A percentile compares a stretch with the other conserved stretches of the same genome.
phyloP scores from a whole-genome alignment of 2,329 filamentous ascomycete genomes.

The Arthrobotrys musiformis region DNA sequence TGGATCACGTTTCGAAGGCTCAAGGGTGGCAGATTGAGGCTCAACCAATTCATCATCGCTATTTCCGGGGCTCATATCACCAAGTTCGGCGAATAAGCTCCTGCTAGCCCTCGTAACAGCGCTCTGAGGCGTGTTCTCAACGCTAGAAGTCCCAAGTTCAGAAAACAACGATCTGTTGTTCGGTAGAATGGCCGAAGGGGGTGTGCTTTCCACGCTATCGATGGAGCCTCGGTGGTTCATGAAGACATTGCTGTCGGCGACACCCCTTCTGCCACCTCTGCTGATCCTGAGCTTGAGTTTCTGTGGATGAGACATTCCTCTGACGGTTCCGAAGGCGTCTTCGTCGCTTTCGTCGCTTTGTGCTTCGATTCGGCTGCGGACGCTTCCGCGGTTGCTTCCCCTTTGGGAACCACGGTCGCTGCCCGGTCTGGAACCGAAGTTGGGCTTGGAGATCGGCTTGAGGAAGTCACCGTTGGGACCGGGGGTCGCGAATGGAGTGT shows the following conservation, averaged over 20 bases:
- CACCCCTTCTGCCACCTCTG: constrained; percentile 73
- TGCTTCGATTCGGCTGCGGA: constrained; percentile 40
- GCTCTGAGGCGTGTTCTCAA: constrained; percentile 40
- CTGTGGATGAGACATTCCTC: constrained; percentile 68
- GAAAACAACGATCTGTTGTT: constrained; percentile 38
- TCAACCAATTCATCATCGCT: constrained; percentile 72
- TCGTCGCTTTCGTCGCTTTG: constrained; percentile 68
- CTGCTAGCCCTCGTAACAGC: constrained; percentile 62
- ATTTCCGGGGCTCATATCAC: constrained; percentile 73
- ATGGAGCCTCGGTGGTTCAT: constrained; percentile 66
- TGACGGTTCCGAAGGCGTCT: constrained; percentile 70
- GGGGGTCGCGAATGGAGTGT: constrained; percentile 62
- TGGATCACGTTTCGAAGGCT: constrained; percentile 43
- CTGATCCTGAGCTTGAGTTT: constrained; percentile 75
- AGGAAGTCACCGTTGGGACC: constrained; percentile 65
- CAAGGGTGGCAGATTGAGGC: constrained; percentile 42
- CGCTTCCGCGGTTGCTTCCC: constrained; percentile 57
- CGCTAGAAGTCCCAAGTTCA: constrained; percentile 50
- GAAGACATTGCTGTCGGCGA: constrained; percentile 71
- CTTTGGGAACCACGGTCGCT: constrained; percentile 58
- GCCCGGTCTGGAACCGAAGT: constrained; percentile 54
- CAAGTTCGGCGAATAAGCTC: constrained; percentile 90
- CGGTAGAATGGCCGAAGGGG: constrained; percentile 62
- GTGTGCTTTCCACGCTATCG: constrained; percentile 63
- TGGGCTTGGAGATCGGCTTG: constrained; percentile 59